These are phyloP conservation scores for Neoarthrinium moseri DNA, from an alignment of 2,329 filamentous ascomycete genomes.

Conservation along the genomic window DNA sequence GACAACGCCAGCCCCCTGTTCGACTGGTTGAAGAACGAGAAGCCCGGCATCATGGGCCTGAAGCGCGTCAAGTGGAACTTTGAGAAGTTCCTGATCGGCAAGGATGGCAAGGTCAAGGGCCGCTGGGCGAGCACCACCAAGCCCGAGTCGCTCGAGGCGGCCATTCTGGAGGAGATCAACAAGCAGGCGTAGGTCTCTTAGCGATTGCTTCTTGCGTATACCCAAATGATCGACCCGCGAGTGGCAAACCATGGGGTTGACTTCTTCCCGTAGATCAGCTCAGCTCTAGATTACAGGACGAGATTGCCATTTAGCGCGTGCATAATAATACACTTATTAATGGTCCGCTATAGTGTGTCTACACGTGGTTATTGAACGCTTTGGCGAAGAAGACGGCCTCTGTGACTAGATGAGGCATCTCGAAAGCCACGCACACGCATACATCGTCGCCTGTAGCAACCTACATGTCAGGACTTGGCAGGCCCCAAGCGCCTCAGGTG, in stretches of 20 bases:
- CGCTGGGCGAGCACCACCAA: conserved; percentile 88
- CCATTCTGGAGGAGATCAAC: conserved; percentile 73
- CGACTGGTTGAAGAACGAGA: conserved; percentile 70
- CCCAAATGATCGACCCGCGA: not conserved
- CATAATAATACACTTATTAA: not conserved
- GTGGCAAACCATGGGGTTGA: not conserved
- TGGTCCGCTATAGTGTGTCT: not conserved
- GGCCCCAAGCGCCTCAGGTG: too few relatives aligned
- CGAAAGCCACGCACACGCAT: not conserved
- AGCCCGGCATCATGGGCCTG: conserved; percentile 81
- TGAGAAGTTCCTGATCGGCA: conserved; percentile 92
- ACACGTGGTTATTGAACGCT: conserved; percentile 3
- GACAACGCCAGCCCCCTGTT: conserved; percentile 75
- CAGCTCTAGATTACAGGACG: conserved; percentile 5
- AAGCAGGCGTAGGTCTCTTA: conserved; percentile 40
- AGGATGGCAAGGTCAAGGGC: conserved; percentile 80
- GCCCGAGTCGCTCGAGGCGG: conserved; percentile 75
- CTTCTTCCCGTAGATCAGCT: conserved; percentile 4
- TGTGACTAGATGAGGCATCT: conserved; percentile 1
- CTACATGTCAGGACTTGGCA: too few relatives aligned
- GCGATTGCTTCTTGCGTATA: conserved; percentile 3
- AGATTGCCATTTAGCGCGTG: not conserved
- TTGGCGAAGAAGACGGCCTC: not conserved
- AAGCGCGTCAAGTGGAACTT: conserved; percentile 99
- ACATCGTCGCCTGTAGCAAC: too few relatives aligned